phyloP scores from a whole-genome alignment of 2,329 filamentous ascomycete genomes.

The Tetracladium maxilliforme region DNA sequence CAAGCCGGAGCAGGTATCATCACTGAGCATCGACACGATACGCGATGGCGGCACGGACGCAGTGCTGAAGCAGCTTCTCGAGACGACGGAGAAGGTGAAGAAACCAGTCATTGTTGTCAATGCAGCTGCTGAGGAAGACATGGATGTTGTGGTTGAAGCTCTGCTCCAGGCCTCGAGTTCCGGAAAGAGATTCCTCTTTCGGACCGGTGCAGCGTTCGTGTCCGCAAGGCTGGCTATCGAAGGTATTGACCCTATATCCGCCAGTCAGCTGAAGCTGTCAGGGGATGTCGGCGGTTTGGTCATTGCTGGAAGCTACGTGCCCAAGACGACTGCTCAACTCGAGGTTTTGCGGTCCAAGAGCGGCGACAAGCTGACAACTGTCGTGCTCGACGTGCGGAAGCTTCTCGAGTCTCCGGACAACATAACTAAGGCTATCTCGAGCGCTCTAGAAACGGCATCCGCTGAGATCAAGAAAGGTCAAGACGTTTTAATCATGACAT shows the following conservation, averaged over 20 bases:
- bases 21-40: conserved; percentile 31
- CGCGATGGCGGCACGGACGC: conserved; percentile 24
- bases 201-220: conserved; percentile 25
- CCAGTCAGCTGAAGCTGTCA: conserved; percentile 23
- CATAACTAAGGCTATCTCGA: conserved; percentile 16
- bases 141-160: conserved; percentile 39
- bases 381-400: conserved; percentile 31
- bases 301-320: conserved; percentile 41
- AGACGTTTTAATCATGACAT: conserved; percentile 45
- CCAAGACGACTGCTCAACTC: conserved; percentile 41
- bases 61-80: conserved; percentile 23
- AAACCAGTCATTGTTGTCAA: conserved; percentile 33
- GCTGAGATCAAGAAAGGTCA: conserved; percentile 25
- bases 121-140: conserved; percentile 35
- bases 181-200: conserved; percentile 20
- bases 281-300: conserved; percentile 30
- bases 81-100: conserved; percentile 14
- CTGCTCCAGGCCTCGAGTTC: conserved; percentile 23
- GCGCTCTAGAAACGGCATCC: conserved; percentile 19
- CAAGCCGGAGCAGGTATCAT: conserved; percentile 19
- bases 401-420: no score
- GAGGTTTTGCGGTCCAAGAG: conserved; percentile 22
- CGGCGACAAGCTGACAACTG: conserved; percentile 22
- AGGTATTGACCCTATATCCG: conserved; percentile 32
- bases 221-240: conserved; percentile 34